These are phyloP conservation scores for Cudoniella acicularis DNA, from an alignment of 495 filamentous ascomycete species.

Conservation along the genomic window DNA sequence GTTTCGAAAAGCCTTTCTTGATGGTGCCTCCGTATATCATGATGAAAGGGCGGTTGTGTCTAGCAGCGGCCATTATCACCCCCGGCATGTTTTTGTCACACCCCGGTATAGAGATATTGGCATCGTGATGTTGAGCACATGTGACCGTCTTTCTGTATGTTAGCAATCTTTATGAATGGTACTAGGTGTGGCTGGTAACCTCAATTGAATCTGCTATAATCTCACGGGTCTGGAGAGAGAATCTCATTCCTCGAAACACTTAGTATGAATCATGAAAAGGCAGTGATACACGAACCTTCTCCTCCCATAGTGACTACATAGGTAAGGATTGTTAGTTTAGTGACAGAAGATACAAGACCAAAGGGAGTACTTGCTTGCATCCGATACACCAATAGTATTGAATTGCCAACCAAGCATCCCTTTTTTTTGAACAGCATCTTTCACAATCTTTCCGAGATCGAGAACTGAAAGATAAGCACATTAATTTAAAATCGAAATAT, in stretches of 20 bases:
- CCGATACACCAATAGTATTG: constrained; percentile 90
- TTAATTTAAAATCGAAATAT: constrained; percentile 4
- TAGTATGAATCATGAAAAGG: constrained; percentile 12
- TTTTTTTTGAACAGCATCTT: constrained; percentile 73
- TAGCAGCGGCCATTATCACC: constrained; percentile 60
- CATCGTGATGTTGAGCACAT: constrained; percentile 70
- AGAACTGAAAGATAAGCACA: constrained; percentile 53
- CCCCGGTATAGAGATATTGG: constrained; percentile 90
- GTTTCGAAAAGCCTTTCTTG: constrained; percentile 73
- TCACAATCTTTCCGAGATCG: constrained; percentile 86
- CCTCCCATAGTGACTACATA: constrained; percentile 91
- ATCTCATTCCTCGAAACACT: constrained; percentile 74
- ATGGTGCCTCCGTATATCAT: constrained; percentile 89
- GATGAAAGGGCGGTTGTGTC: constrained; percentile 82
- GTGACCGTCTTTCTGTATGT: not conserved
- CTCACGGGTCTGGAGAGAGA: constrained; percentile 91
- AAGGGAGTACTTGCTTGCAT: constrained; percentile 30
- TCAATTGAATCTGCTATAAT: constrained; percentile 96
- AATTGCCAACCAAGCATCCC: constrained; percentile 85
- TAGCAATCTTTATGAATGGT: too few relatives aligned
- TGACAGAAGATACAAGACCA: not conserved
- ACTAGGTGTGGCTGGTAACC: constrained; percentile 64
- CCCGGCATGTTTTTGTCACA: constrained; percentile 99
- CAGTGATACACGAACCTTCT: constrained; percentile 58
- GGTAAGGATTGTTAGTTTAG: not conserved